A percentile compares a stretch with the other conserved stretches of the same genome.
These are phyloP conservation scores for Daldinia decipiens DNA, from an alignment of 495 filamentous ascomycete genomes.

Conservation along the genomic window DNA sequence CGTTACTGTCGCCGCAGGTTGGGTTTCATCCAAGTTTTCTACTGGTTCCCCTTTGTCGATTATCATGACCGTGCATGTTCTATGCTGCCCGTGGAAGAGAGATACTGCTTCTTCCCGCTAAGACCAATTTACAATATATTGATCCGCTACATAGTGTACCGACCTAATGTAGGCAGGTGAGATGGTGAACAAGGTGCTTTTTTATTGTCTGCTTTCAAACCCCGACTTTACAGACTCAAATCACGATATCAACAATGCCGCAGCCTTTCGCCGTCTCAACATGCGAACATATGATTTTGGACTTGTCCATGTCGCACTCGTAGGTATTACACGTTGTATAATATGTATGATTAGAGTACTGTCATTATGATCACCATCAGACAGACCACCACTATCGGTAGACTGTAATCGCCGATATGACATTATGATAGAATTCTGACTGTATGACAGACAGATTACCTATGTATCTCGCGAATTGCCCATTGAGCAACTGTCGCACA, in stretches of 20 bases:
- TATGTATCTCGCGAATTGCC: constrained; percentile 14
- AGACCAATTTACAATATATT: constrained; percentile 35
- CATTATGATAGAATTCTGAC: constrained; percentile 3
- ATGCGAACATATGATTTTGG: constrained; percentile 11
- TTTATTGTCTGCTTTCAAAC: constrained; percentile 38
- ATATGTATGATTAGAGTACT: constrained; percentile 7
- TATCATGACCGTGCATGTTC: constrained; percentile 18
- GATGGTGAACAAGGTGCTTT: constrained; percentile 25
- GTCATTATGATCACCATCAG: constrained; percentile 2
- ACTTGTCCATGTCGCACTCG: not conserved
- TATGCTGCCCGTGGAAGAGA: constrained; percentile 3
- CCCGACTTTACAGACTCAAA: constrained; percentile 29
- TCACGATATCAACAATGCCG: constrained; percentile 28
- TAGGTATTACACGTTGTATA: constrained; percentile 2
- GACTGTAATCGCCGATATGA: constrained; percentile 28
- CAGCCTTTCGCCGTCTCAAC: constrained; percentile 16
- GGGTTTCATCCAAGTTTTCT: constrained; percentile 27
- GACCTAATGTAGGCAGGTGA: constrained; percentile 29
- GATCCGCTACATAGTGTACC: constrained; percentile 4
- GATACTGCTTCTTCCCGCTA: constrained; percentile 4
- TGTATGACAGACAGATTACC: constrained; percentile 4
- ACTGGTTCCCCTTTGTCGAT: constrained; percentile 22
- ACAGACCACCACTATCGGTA: constrained; percentile 26
- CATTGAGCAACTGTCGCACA: constrained; percentile 28
- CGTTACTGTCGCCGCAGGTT: constrained; percentile 13